Percentiles rank a stretch among this genome's conserved stretches.
Conservation (phyloP, 73 alveolate species). For the Paramecium tetraurelia region DNA sequence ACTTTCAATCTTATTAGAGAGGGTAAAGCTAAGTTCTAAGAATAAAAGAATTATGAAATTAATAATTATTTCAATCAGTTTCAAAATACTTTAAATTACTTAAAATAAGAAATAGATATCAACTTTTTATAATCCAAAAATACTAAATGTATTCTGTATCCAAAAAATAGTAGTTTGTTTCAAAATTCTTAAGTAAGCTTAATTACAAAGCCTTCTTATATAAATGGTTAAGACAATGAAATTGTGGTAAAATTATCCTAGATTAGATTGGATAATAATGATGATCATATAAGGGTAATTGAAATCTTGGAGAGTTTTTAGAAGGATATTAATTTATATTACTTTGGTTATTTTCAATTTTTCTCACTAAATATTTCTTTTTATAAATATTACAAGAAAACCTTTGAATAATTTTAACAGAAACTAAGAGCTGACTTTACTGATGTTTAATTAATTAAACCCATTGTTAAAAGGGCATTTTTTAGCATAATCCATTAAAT, state of each 20-base stretch:
- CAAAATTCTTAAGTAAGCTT: background rate
- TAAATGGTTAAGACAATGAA: background rate
- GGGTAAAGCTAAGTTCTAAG: background rate
- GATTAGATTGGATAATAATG: background rate
- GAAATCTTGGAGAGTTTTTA: background rate
- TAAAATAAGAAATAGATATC: background rate
- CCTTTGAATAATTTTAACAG: background rate
- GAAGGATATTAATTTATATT: background rate
- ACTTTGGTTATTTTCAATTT: background rate
- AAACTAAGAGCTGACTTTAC: background rate
- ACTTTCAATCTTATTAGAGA: background rate
- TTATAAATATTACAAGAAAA: background rate
- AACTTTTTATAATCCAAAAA: background rate
- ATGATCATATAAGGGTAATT: background rate
- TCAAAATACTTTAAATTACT: background rate
- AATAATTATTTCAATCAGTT: background rate
- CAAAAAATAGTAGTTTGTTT: background rate
- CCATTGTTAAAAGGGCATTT: background rate
- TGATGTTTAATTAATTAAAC: background rate
- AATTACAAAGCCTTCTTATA: background rate
- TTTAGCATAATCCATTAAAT: background rate
- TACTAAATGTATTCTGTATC: background rate
- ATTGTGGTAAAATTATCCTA: background rate
- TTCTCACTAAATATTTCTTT: background rate
- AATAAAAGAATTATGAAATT: background rate